Base-by-base conservation (phyloP, 179 eudicot species). In the Heliamphora pulchella region DNA sequence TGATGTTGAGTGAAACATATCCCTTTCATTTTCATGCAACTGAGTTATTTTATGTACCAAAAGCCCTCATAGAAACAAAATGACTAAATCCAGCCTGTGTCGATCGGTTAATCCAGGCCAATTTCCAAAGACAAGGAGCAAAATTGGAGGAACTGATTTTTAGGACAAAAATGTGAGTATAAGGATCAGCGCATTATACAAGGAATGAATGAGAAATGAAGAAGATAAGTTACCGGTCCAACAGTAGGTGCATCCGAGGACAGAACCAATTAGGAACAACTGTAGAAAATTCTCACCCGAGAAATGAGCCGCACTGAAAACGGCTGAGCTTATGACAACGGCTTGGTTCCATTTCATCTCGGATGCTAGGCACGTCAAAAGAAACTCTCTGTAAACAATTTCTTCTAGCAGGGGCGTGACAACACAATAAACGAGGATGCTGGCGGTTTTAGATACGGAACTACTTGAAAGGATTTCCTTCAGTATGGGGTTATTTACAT, bases 331-430 rank as follows among this genome's bases (percentile, higher is more conserved):
- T 71, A 91, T 67, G 39, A 85, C 41, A 10, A 94, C 89, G n/a
- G 97, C 97, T 79, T 84, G 84, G 43, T 79, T 88, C 97, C 97
- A 94, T 77, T 89, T 64, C 91, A 91, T 91, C 41, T 71, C 78
- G 46, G 90, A 77, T 54, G 88, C 76, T 20, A 94, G 94, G 72
- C 91, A 87, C n/a, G 91, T 82, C 78, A 93, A 61, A 5, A 94
- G 80, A 80, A 87, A 89, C 41, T 97, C 88, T 85, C 98, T 87
- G 87, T 91, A 94, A 14, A 93, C 86, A 65, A 89, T 79, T 85
- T 94, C 98, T 80, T 94, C 97, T 5, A 94, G 87, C 41, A 91
- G 66, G 20, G 98, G 97, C 14, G 94, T 87, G 59, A 94, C 79
- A 9, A 93, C 6, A 81, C 97, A 93, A 77, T 93, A 94, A 7